Percentiles rank a stretch among this genome's conserved stretches.
phyloP scores from a whole-genome alignment of 2,329 filamentous ascomycete genomes.

The Ramularia endophylla region DNA sequence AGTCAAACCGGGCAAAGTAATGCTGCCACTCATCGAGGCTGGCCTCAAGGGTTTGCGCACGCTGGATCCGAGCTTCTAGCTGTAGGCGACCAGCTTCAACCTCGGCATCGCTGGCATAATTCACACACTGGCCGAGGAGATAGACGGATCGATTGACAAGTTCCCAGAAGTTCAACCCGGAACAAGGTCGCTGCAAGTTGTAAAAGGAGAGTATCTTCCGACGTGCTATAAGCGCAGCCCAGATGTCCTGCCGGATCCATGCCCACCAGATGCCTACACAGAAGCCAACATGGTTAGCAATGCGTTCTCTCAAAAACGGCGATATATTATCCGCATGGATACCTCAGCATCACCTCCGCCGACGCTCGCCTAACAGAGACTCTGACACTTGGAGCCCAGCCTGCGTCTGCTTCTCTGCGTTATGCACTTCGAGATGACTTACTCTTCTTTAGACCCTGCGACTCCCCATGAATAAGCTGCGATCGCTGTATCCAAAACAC shows the following conservation, averaged over 20 bases:
- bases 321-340: too few relatives aligned
- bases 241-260: slow-evolving; percentile 57
- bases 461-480: slow-evolving; percentile 53
- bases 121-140: slow-evolving; percentile 49
- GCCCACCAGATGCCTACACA: slow-evolving; percentile 60
- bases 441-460: slow-evolving; percentile 48
- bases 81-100: slow-evolving; percentile 36
- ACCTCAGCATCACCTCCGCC: too few relatives aligned
- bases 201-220: slow-evolving; percentile 52
- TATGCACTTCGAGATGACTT: too few relatives aligned
- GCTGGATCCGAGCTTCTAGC: slow-evolving; percentile 36
- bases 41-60: slow-evolving; percentile 39
- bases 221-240: slow-evolving; percentile 54
- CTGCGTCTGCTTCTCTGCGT: too few relatives aligned
- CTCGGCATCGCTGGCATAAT: slow-evolving; percentile 49
- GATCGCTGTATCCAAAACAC: slow-evolving; percentile 58
- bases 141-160: slow-evolving; percentile 49
- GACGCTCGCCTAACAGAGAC: too few relatives aligned
- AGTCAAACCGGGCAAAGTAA: slow-evolving; percentile 36
- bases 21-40: slow-evolving; percentile 45
- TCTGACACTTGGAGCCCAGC: too few relatives aligned
- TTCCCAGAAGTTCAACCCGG: slow-evolving; percentile 45
- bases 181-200: slow-evolving; percentile 44
- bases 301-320: too few relatives aligned
- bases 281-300: too few relatives aligned